phyloP scores from a whole-genome alignment of 2,329 filamentous ascomycete genomes.

The Taxawa tesnikishii region DNA sequence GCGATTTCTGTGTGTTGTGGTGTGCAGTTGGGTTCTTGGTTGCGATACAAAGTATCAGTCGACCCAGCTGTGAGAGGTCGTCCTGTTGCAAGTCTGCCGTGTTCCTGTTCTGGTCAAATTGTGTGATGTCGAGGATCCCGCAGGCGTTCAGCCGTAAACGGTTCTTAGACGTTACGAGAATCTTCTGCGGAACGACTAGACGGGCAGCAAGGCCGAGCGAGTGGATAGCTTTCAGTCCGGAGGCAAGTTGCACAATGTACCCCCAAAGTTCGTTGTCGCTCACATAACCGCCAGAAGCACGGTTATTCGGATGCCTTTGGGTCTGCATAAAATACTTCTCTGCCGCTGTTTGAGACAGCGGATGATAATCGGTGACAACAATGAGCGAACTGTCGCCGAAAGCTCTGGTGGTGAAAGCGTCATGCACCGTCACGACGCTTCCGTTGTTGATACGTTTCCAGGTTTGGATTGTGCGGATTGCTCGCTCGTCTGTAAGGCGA shows the following conservation, averaged over 20 bases:
- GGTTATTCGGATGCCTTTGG: conserved; percentile 13
- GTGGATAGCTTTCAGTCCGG: conserved; percentile 79
- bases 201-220: conserved; percentile 68
- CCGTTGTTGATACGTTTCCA: conserved; percentile 81
- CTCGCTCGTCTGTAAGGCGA: conserved; percentile 76
- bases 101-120: conserved; percentile 59
- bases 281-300: conserved; percentile 28
- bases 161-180: conserved; percentile 82
- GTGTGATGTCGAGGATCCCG: conserved; percentile 77
- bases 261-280: conserved; percentile 74
- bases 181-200: conserved; percentile 76
- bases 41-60: conserved; percentile 69
- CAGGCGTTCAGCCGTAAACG: conserved; percentile 81
- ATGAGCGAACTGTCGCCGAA: conserved; percentile 94
- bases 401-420: conserved; percentile 83
- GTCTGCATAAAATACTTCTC: conserved; percentile 57
- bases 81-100: conserved; percentile 72
- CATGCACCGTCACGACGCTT: conserved; percentile 73
- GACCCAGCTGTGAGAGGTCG: conserved; percentile 75
- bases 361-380: conserved; percentile 87
- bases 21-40: conserved; percentile 39
- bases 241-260: conserved; percentile 85
- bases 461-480: conserved; percentile 71
- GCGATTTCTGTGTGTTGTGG: conserved; percentile 53
- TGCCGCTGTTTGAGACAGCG: conserved; percentile 75